Percentiles rank a stretch among this genome's conserved stretches.
These are phyloP conservation scores for Rutstroemia sp. DNA, from an alignment of 2,329 filamentous ascomycete species.

Conservation along the genomic window DNA sequence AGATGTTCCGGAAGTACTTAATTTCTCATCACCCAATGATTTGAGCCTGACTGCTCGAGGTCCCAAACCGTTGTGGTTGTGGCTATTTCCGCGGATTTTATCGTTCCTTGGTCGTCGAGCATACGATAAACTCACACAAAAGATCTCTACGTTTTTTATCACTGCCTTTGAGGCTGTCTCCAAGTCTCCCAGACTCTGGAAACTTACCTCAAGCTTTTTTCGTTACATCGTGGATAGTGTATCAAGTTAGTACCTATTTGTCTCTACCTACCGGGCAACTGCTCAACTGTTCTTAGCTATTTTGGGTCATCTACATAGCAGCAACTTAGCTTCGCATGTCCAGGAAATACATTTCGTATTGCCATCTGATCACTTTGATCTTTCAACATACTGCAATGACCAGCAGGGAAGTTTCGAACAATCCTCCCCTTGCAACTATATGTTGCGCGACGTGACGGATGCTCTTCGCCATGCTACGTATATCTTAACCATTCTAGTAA, in stretches of 20 bases:
- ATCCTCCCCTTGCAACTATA: constrained; percentile 21
- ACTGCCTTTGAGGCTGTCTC: constrained; percentile 40
- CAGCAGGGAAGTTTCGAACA: constrained; percentile 1
- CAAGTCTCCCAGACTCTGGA: constrained; percentile 41
- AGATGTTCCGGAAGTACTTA: constrained; percentile 65
- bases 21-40: constrained; percentile 33
- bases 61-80: constrained; percentile 56
- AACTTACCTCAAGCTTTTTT: constrained; percentile 37
- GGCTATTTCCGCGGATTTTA: constrained; percentile 53
- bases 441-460: constrained; percentile 15
- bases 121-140: constrained; percentile 40
- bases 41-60: constrained; percentile 33
- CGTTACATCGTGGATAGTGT: constrained; percentile 40
- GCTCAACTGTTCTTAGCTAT: constrained; percentile 16
- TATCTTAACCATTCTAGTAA: constrained; percentile 25
- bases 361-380: constrained; percentile 16
- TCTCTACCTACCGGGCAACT: neutral
- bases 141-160: constrained; percentile 47
- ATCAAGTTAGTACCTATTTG: constrained; percentile 18
- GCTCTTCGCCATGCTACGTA: constrained; percentile 23
- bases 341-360: constrained; percentile 15
- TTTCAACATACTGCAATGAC: constrained; percentile 7
- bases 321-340: constrained; percentile 11
- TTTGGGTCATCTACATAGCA: constrained; percentile 20
- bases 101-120: constrained; percentile 46